Evolutionary conservation across 179 eudicot genomes (phyloP), one percentile per base, ranked within the genome.

Genomic region (Gypsophila paniculata): DNA sequence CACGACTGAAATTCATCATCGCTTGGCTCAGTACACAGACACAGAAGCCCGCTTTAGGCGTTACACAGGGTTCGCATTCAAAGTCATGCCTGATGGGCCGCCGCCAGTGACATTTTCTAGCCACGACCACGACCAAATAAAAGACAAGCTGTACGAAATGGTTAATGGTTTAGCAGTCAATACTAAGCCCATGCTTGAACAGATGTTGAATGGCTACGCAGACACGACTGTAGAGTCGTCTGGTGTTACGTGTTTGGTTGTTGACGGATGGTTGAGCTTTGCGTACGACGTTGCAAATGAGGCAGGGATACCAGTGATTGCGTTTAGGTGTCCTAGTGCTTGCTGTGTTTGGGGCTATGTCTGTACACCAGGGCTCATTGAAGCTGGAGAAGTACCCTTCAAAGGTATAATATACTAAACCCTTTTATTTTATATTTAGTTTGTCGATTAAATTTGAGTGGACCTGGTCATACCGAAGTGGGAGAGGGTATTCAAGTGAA

Each of bases 51-150:
- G 77, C 5, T 76, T 84, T 61, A 65, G 73, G 11, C 60, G 67
- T 0, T 80, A 85, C 67, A 77, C 86, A 1, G 72, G 77, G 1
- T 86, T 89, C 58, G 57, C 65, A 11, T 77, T 89, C 65, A 70
- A 77, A 64, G 68, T 78, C n/a, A 65, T 89, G 19, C 70, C 88
- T 1, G 58, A 65, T 11, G 68, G 62, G 9, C 49, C 42, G 21
- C 51, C 65, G 8, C 23, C 52, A 0, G 29, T 66, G 26, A 62
- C 34, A 5, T 63, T 58, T 12, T 10, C 32, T 2, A 14, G 69
- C 18, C 17, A 15, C 6, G 42, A 6, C 14, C 19, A 18, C 34
- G 9, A 2, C 8, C 19, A 18, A 15, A 5, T 39, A 3, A 39
- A 4, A 19, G 48, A 49, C 55, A 54, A 53, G 71, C 12, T 78